phyloP scores from a whole-genome alignment of 345 rosid species.

The Aethionema arabicum region DNA sequence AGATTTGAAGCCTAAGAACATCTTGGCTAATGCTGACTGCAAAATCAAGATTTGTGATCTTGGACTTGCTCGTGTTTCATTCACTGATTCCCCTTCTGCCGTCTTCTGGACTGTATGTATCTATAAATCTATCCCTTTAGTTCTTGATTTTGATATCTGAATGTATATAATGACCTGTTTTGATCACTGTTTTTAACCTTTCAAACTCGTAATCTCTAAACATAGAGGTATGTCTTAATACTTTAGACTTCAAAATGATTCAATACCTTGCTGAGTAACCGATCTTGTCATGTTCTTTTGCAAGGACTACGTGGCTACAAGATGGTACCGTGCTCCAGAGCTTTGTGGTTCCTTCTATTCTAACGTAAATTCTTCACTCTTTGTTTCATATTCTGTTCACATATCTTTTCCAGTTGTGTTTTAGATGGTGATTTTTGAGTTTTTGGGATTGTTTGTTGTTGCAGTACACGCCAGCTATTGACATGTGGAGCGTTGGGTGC shows the following conservation, averaged over 20 bases:
- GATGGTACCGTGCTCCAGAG: constrained; percentile 99
- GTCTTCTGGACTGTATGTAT: constrained; percentile 97
- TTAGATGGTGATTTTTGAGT: constrained; percentile 4
- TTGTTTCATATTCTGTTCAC: not conserved
- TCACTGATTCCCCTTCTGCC: constrained; percentile 89
- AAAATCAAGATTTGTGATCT: constrained; percentile 95
- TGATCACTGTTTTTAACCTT: constrained; percentile 9
- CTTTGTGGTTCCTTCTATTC: constrained; percentile 95
- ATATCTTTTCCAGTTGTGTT: not conserved
- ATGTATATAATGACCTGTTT: not conserved
- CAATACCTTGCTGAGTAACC: constrained; percentile 25
- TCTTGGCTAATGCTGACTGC: constrained; percentile 97
- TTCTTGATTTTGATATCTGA: constrained; percentile 10
- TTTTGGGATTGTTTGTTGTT: constrained; percentile 27
- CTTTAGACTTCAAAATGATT: not conserved
- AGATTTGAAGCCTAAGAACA: constrained; percentile 93
- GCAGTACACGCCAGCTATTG: constrained; percentile 99
- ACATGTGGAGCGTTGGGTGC: constrained; percentile 99
- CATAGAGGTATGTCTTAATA: constrained; percentile 24
- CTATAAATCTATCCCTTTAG: constrained; percentile 28
- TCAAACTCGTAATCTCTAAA: not conserved
- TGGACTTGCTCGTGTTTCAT: constrained; percentile 96
- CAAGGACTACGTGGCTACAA: constrained; percentile 98
- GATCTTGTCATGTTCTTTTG: constrained; percentile 36
- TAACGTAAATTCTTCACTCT: constrained; percentile 49